These are phyloP conservation scores for Rhytidiadelphus loreus DNA, from an alignment of 225 moss, liverwort and hornwort species.

Conservation along the genomic window DNA sequence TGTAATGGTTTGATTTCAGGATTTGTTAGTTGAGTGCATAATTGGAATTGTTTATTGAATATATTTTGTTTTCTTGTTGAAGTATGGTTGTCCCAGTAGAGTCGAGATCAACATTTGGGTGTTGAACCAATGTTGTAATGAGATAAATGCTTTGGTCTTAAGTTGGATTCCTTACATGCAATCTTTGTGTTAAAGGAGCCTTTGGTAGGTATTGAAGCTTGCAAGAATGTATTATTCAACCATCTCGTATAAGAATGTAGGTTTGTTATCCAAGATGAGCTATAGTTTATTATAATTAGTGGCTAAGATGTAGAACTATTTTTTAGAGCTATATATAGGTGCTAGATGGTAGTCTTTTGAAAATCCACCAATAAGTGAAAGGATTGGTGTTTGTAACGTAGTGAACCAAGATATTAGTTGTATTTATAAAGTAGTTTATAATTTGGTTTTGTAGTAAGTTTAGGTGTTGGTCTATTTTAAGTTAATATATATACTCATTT, in stretches of 20 bases:
- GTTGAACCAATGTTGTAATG: background rate
- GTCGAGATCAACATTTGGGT: accelerated
- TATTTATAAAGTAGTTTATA: background rate
- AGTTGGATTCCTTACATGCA: accelerated
- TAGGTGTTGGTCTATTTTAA: accelerated
- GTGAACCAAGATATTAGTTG: background rate
- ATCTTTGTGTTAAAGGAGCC: background rate
- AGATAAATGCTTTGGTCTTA: accelerated
- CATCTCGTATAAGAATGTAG: accelerated
- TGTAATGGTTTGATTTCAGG: background rate
- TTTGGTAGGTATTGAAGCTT: background rate
- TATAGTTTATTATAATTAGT: background rate
- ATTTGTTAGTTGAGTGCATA: background rate
- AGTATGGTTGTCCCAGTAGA: accelerated
- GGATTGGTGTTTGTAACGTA: background rate
- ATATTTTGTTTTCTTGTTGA: background rate
- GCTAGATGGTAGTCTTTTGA: background rate
- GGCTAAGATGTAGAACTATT: accelerated
- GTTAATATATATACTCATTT: background rate
- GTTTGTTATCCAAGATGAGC: background rate
- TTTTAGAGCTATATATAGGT: background rate
- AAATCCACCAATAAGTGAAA: accelerated
- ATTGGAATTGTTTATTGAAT: background rate
- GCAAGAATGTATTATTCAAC: background rate
- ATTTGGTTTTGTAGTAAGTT: no score